Conservation (phyloP, 2,329 filamentous ascomycete species). For the Didymellaceae sp. region DNA sequence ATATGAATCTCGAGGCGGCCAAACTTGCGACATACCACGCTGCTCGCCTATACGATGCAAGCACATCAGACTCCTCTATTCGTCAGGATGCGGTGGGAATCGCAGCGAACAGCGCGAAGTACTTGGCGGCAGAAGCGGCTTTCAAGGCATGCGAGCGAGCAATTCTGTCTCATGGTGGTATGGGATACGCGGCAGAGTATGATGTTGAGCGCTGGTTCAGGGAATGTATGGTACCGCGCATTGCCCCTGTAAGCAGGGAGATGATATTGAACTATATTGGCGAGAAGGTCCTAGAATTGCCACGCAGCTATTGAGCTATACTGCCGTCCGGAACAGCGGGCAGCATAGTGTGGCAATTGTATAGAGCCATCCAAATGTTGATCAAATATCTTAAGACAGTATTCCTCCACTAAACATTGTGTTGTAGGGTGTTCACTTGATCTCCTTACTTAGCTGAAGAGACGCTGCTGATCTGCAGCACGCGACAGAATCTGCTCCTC, state of each 20-base stretch:
- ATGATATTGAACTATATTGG: slow-evolving; percentile 79
- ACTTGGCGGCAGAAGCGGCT: slow-evolving; percentile 65
- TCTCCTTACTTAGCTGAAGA: no score
- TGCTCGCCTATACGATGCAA: slow-evolving; percentile 63
- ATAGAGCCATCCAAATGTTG: no score
- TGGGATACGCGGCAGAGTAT: slow-evolving; percentile 69
- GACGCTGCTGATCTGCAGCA: no score
- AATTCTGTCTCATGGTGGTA: slow-evolving; percentile 64
- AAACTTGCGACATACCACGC: slow-evolving; percentile 68
- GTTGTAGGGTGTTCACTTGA: no score
- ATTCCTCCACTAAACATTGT: no score
- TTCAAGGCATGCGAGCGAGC: slow-evolving; percentile 66
- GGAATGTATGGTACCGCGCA: slow-evolving; percentile 65
- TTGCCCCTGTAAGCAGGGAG: slow-evolving; percentile 68
- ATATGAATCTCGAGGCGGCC: slow-evolving; percentile 67
- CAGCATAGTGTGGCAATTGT: no score
- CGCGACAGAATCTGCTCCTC: no score
- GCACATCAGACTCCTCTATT: slow-evolving; percentile 30
- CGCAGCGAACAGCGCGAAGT: slow-evolving; percentile 64
- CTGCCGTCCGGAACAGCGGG: no score
- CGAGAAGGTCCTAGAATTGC: slow-evolving; percentile 71
- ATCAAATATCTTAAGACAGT: no score
- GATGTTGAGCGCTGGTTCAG: slow-evolving; percentile 67
- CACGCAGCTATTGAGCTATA: slow-evolving; percentile 66
- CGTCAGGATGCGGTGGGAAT: slow-evolving; percentile 56